A percentile compares a stretch with the other conserved stretches of the same genome.
phyloP scores from a whole-genome alignment of 2,329 filamentous ascomycete genomes.

The Trichothecium roseum region DNA sequence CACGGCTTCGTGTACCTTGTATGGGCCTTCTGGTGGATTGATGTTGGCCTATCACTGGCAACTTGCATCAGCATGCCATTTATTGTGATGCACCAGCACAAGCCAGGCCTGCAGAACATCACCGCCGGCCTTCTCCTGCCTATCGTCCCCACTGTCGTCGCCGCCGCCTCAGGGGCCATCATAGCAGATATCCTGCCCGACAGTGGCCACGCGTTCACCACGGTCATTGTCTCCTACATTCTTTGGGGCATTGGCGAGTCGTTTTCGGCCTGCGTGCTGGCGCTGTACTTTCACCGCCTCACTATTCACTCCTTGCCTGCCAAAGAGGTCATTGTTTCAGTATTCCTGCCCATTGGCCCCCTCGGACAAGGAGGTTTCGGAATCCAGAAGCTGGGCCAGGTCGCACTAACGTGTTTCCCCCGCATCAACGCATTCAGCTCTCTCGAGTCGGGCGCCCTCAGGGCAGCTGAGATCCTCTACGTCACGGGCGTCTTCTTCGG shows the following conservation, averaged over 20 bases:
- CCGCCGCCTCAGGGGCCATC: slow-evolving; percentile 52
- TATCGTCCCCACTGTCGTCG: slow-evolving; percentile 56
- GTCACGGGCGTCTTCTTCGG: slow-evolving; percentile 40
- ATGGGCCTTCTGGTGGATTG: slow-evolving; percentile 50
- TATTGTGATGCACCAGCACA: slow-evolving; percentile 38
- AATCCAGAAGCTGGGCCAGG: slow-evolving; percentile 39
- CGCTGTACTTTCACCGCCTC: slow-evolving; percentile 60
- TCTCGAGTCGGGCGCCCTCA: slow-evolving; percentile 22
- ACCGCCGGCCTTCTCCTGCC: slow-evolving; percentile 57
- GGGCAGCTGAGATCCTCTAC: slow-evolving; percentile 38
- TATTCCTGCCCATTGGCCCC: slow-evolving; percentile 57
- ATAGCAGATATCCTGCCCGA: slow-evolving; percentile 50
- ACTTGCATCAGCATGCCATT: slow-evolving; percentile 47
- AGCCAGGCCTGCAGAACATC: slow-evolving; percentile 41
- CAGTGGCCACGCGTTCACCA: slow-evolving; percentile 44
- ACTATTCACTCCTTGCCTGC: slow-evolving; percentile 56
- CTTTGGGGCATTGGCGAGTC: slow-evolving; percentile 55
- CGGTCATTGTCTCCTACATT: slow-evolving; percentile 54
- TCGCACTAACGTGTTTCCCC: slow-evolving; percentile 30
- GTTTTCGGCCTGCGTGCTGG: slow-evolving; percentile 51
- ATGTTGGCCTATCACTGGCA: slow-evolving; percentile 39
- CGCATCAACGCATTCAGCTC: slow-evolving; percentile 31
- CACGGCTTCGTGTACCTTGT: slow-evolving; percentile 41
- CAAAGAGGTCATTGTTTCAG: slow-evolving; percentile 56
- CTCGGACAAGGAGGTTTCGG: slow-evolving; percentile 56